A percentile compares a stretch with the other conserved stretches of the same genome.
Evolutionary conservation across 164 flowering plant species (phyloP).

Genomic region (Annona squamosa): DNA sequence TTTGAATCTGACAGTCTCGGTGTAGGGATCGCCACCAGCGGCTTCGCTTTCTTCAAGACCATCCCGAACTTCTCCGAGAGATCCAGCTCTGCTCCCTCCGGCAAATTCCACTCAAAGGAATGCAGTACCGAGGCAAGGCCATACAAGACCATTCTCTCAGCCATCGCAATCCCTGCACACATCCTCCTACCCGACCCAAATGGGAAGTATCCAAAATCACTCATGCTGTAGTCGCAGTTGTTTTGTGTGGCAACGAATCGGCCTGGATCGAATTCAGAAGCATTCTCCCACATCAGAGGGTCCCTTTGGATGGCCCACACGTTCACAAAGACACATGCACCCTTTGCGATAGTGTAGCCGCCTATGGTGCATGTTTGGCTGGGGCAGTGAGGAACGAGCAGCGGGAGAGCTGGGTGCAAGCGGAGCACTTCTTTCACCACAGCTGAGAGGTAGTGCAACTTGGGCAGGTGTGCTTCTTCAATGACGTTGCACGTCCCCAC

Average conservation of each 20-base stretch:
- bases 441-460: conserved; percentile 30
- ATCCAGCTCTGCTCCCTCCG: conserved; percentile 33
- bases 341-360: conserved; percentile 50
- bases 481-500: conserved; percentile 29
- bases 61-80: conserved; percentile 60
- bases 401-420: conserved; percentile 40
- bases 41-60: conserved; percentile 42
- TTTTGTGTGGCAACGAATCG: conserved; percentile 30
- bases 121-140: conserved; percentile 51
- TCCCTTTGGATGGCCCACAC: conserved; percentile 72
- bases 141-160: conserved; percentile 50
- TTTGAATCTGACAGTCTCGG: conserved; percentile 38
- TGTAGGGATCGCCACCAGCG: conserved; percentile 43
- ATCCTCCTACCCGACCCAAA: conserved; percentile 74
- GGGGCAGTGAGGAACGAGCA: conserved; percentile 53
- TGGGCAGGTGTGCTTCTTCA: conserved; percentile 37
- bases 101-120: conserved; percentile 56
- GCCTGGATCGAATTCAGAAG: conserved; percentile 8
- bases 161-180: conserved; percentile 65
- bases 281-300: conserved; percentile 25
- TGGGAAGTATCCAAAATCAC: conserved; percentile 53
- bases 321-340: conserved; percentile 48
- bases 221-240: conserved; percentile 44
- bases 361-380: conserved; percentile 37
- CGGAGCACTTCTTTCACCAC: conserved; percentile 43